phyloP scores from a whole-genome alignment of 2,329 filamentous ascomycete genomes.

The Curvularia eragrostidis region DNA sequence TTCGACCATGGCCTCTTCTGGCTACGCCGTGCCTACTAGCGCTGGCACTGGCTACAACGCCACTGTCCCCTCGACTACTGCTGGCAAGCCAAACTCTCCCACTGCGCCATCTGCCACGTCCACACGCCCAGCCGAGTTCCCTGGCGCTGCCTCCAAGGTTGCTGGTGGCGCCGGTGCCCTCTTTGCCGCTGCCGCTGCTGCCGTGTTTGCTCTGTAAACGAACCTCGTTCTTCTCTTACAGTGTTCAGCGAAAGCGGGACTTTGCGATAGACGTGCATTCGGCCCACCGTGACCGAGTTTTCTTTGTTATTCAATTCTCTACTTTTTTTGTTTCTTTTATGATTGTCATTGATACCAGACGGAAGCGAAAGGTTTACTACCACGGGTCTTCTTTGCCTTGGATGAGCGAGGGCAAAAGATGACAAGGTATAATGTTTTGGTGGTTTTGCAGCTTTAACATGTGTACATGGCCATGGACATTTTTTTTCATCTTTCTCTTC shows the following conservation, averaged over 20 bases:
- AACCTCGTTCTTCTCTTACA: neutral
- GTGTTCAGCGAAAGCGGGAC: neutral
- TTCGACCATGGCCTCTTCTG: conserved; percentile 1
- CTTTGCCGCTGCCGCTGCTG: conserved; percentile 26
- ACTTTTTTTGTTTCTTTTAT: conserved; percentile 3
- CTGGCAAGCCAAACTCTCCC: conserved; percentile 23
- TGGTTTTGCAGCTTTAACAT: conserved; percentile 7
- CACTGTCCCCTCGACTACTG: conserved; percentile 23
- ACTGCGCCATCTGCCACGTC: conserved; percentile 4
- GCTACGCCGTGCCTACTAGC: conserved; percentile 12
- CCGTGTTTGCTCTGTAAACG: conserved; percentile 36
- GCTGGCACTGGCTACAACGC: conserved; percentile 21
- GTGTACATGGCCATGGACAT: conserved; percentile 7
- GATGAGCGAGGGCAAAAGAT: neutral
- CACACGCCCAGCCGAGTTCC: conserved; percentile 28
- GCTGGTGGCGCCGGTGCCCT: conserved; percentile 32
- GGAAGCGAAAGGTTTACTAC: conserved; percentile 6
- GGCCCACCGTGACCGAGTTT: conserved; percentile 20
- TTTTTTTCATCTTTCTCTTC: neutral
- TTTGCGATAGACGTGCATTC: neutral
- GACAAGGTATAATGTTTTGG: conserved; percentile 6
- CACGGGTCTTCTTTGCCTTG: neutral
- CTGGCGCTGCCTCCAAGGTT: conserved; percentile 29
- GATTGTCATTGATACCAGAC: conserved; percentile 30
- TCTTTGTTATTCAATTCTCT: conserved; percentile 3